These are phyloP conservation scores for Haematococcus lacustris DNA, from an alignment of 139 green algal genomes.

Conservation along the genomic window DNA sequence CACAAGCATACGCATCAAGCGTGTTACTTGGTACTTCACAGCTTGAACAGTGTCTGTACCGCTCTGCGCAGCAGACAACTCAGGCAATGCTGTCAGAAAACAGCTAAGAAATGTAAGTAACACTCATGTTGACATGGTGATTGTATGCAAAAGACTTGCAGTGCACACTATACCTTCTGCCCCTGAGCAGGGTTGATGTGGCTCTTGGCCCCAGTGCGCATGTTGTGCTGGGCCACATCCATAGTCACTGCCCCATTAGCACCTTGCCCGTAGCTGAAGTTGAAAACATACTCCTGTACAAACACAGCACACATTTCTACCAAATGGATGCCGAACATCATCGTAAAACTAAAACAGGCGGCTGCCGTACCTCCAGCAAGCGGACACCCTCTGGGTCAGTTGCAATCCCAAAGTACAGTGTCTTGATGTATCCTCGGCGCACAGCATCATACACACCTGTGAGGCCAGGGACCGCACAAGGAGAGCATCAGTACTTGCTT, in stretches of 20 bases:
- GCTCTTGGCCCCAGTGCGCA: neutral
- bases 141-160: too few species aligned
- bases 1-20: conserved; percentile 73
- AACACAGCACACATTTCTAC: too few species aligned
- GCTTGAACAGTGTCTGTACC: conserved; percentile 4
- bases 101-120: too few species aligned
- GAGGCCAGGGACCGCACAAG: too few species aligned
- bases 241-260: conserved; percentile 34
- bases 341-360: too few species aligned
- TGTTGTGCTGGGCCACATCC: conserved; percentile 14
- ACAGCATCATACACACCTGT: conserved; percentile 66
- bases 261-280: conserved; percentile 52
- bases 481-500: too few species aligned
- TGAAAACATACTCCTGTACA: conserved; percentile 75
- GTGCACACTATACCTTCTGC: too few species aligned
- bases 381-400: conserved; percentile 46
- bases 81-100: too few species aligned
- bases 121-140: too few species aligned
- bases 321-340: too few species aligned
- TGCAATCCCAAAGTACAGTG: conserved; percentile 67
- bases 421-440: conserved; percentile 59
- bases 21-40: conserved; percentile 57
- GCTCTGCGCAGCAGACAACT: neutral
- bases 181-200: neutral
- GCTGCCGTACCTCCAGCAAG: conserved; percentile 70